These are phyloP conservation scores for Craterostigma plantagineum DNA, from an alignment of 257 asterid genomes.

Conservation along the genomic window DNA sequence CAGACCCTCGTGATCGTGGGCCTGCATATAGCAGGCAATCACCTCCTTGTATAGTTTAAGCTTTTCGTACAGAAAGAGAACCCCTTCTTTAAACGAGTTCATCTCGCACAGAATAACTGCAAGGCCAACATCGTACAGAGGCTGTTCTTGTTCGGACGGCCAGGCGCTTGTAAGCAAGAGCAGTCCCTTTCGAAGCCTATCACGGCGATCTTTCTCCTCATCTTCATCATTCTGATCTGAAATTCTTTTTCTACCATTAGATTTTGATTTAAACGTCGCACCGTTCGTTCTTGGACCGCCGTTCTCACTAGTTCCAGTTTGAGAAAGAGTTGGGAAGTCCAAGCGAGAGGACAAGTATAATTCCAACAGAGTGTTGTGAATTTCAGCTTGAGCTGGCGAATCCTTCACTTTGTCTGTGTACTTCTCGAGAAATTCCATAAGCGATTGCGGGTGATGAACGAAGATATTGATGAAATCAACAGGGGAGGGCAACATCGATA, in stretches of 20 bases:
- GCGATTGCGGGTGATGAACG: slow-evolving; percentile 68
- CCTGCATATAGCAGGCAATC: slow-evolving; percentile 89
- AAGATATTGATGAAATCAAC: slow-evolving; percentile 88
- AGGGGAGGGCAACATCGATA: slow-evolving; percentile 94
- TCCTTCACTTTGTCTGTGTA: slow-evolving; percentile 72
- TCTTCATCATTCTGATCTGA: slow-evolving; percentile 10
- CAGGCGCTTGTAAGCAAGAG: slow-evolving; percentile 73
- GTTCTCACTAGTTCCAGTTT: slow-evolving; percentile 18
- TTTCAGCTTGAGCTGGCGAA: slow-evolving; percentile 95
- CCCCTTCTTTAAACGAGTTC: slow-evolving; percentile 68
- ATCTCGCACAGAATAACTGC: slow-evolving; percentile 80
- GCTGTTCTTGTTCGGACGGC: slow-evolving; percentile 84
- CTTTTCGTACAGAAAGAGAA: slow-evolving; percentile 74
- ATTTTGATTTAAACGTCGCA: slow-evolving; percentile 17
- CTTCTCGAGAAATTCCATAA: slow-evolving; percentile 80
- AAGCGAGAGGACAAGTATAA: slow-evolving; percentile 65
- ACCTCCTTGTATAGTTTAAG: slow-evolving; percentile 91
- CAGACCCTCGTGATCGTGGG: slow-evolving; percentile 82
- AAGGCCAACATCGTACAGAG: slow-evolving; percentile 81
- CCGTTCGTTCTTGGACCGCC: slow-evolving; percentile 19
- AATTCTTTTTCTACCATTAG: slow-evolving; percentile 19
- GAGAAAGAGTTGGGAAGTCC: slow-evolving; percentile 66
- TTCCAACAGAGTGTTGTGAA: slow-evolving; percentile 77
- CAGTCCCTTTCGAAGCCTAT: slow-evolving; percentile 60
- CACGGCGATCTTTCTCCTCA: slow-evolving; percentile 41